Evolutionary conservation across 495 filamentous ascomycete species (phyloP), one percentile per base, ranked within the genome.

Genomic region (Hypoxylon subgilvum): DNA sequence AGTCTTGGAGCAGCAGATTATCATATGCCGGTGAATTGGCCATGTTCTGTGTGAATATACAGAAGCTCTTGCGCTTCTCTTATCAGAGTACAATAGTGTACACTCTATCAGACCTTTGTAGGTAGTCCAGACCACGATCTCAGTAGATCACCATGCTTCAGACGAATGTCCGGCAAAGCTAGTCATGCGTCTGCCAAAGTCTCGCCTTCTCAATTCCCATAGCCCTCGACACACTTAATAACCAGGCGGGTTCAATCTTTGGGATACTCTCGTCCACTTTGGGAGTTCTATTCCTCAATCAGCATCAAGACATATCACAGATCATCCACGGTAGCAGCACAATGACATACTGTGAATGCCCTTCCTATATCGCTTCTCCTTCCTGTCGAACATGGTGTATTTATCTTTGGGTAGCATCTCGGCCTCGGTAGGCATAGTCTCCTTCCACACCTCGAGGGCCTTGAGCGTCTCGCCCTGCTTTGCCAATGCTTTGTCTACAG

Each of bases 331-430:
- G 23, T 41, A 34, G 16, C 40, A 43, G 28, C 28, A 47, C 18
- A 38, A 17, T 39, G 39, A 88, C 92, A 57, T 79, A 97, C 92
- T 97, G 74, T 96, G 94, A 68, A 97, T 90, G 13, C 89, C 87
- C 84, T 98, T 98, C 71, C 94, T 81, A 75, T 98, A 98, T 58
- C 79, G 84, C 85, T 90, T 96, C 79, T 88, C 92, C 73, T 96
- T 97, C 62, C 92, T 86, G 74, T 95, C 92, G 76, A 97, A 98
- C 57, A 98, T 86, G 16, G 92, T 96, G 77, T 98, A 98, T 74
- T 98, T 98, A 75, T 98, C 94, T 73, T 85, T 88, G 36, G 94
- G 86, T 70, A 95, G 71, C 94, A 98, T 98, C 80, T 97, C 91
- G 71, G 84, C 83, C 82, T 98, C 94, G 22, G 84, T 88, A 16